phyloP scores from a whole-genome alignment of 2,329 filamentous ascomycete genomes.

The Akanthomyces uredinophilus region DNA sequence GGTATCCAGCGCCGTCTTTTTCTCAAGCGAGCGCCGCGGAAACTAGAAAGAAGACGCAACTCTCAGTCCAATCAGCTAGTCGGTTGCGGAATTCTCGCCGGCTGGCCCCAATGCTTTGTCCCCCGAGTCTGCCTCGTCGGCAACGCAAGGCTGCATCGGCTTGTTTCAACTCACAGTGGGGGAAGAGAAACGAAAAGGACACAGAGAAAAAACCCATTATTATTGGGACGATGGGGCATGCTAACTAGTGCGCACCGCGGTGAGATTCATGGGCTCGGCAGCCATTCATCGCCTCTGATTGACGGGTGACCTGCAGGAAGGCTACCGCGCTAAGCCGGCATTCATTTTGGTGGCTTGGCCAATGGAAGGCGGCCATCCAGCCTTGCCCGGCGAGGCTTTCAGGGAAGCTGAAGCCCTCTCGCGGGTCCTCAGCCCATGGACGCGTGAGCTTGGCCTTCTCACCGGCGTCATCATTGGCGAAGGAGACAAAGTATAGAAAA shows the following conservation, averaged over 20 bases:
- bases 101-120: not conserved
- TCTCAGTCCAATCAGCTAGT: not conserved
- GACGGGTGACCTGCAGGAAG: slow-evolving; percentile 5
- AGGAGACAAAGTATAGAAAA: not conserved
- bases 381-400: slow-evolving; percentile 10
- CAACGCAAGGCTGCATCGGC: not conserved
- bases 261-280: not conserved
- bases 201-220: not conserved
- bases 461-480: not conserved
- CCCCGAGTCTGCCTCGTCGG: slow-evolving; percentile 10
- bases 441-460: not conserved
- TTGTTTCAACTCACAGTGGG: not conserved
- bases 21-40: not conserved
- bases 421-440: not conserved
- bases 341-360: slow-evolving; percentile 8
- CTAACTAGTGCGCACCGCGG: not conserved
- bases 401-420: slow-evolving; percentile 10
- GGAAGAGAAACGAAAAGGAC: not conserved
- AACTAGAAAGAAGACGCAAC: not conserved
- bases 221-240: not conserved
- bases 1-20: no score
- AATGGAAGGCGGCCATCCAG: slow-evolving; percentile 3
- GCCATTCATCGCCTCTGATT: not conserved
- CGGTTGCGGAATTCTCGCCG: not conserved
- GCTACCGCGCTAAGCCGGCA: slow-evolving; percentile 7